A percentile compares a stretch with the other conserved stretches of the same genome.
Evolutionary conservation across 352 stramenopile genomes (phyloP).

Genomic region (Globisporangium paroecandrum): DNA sequence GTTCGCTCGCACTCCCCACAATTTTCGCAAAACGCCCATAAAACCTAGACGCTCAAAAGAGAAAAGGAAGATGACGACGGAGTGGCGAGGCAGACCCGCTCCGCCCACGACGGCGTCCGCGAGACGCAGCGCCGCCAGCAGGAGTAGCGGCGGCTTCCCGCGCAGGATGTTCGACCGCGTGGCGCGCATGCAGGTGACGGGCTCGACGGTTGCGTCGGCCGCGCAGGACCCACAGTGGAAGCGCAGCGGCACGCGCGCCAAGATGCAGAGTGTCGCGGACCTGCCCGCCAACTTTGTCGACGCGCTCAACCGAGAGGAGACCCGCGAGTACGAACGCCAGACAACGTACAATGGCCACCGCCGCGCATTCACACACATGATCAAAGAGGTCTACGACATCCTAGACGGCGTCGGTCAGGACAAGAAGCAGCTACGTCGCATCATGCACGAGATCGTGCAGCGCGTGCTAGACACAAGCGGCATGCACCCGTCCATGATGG

Average conservation of each 20-base stretch:
- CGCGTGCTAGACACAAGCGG: conserved; percentile 65
- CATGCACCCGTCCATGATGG: conserved; percentile 28
- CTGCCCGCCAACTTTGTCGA: conserved; percentile 44
- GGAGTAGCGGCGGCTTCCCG: neutral
- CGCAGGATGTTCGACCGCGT: conserved; percentile 49
- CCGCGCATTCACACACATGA: conserved; percentile 43
- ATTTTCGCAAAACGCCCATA: conserved; percentile 3
- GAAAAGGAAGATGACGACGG: conserved; percentile 1
- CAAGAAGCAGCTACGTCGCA: conserved; percentile 49
- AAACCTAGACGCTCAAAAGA: neutral
- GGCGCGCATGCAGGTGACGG: conserved; percentile 61
- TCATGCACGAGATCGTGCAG: conserved; percentile 74
- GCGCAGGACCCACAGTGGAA: conserved; percentile 31
- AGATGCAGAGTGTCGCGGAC: conserved; percentile 55
- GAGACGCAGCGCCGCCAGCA: neutral
- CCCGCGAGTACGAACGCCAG: conserved; percentile 41
- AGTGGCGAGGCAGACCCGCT: conserved; percentile 6
- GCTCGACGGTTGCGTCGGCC: conserved; percentile 21
- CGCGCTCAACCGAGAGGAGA: conserved; percentile 42
- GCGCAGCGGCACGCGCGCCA: conserved; percentile 27
- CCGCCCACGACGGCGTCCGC: conserved; percentile 7
- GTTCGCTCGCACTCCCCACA: neutral
- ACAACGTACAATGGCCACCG: conserved; percentile 45
- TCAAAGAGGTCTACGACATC: conserved; percentile 72
- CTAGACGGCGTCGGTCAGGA: conserved; percentile 41